Conservation (phyloP, 495 filamentous ascomycete genomes). For the Astrothelium macrocarpum region DNA sequence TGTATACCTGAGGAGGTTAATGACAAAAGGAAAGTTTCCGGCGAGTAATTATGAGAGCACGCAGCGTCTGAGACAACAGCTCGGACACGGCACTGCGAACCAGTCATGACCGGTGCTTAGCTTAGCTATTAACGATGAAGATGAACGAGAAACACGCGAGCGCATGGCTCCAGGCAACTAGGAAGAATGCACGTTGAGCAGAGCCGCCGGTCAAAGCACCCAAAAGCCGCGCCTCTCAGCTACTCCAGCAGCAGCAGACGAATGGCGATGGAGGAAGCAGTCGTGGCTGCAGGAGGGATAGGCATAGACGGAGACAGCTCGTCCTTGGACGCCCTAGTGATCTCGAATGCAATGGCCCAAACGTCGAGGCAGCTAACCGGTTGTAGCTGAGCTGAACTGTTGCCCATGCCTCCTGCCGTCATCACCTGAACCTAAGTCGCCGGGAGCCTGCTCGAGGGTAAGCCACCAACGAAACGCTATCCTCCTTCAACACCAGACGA, state of each 20-base stretch:
- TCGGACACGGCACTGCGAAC: not conserved
- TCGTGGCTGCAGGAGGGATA: not conserved
- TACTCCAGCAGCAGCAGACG: not conserved
- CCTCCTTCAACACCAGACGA: not conserved
- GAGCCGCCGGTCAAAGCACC: conserved; percentile 5
- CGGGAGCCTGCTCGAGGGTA: not conserved
- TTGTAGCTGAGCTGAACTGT: not conserved
- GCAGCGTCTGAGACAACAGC: not conserved
- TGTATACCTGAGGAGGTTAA: not conserved
- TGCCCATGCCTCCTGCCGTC: not conserved
- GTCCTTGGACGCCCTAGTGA: not conserved
- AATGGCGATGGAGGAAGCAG: not conserved
- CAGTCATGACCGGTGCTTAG: not conserved
- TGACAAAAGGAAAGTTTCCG: not conserved
- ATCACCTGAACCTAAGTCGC: not conserved
- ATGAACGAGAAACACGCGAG: not conserved
- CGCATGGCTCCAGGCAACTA: not conserved
- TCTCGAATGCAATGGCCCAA: not conserved
- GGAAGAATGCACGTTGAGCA: not conserved
- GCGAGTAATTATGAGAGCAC: not conserved
- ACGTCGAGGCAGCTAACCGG: not conserved
- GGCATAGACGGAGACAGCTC: not conserved
- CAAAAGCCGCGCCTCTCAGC: not conserved
- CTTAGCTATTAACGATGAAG: not conserved
- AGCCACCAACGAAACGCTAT: not conserved